phyloP scores from a whole-genome alignment of 108 stramenopile genomes.

The Cafeteria roenbergensis region DNA sequence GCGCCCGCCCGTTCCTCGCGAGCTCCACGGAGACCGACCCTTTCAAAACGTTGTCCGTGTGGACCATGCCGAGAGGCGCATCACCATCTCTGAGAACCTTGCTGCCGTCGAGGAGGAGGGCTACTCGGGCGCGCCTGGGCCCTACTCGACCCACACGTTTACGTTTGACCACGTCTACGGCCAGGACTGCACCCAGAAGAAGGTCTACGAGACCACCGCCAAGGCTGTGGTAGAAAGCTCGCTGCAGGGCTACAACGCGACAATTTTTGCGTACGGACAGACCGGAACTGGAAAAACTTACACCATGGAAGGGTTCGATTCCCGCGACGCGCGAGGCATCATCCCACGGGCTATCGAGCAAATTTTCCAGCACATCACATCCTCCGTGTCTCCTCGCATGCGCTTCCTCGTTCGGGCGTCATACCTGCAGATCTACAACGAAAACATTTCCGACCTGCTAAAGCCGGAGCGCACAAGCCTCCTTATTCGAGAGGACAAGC shows the following conservation, averaged over 20 bases:
- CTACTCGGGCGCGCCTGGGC: not conserved
- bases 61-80: constrained; percentile 22
- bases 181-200: constrained; percentile 24
- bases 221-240: constrained; percentile 39
- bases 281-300: constrained; percentile 77
- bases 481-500: constrained; percentile 46
- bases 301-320: constrained; percentile 53
- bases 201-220: constrained; percentile 47
- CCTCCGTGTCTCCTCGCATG: constrained; percentile 17
- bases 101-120: constrained; percentile 19
- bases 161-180: constrained; percentile 48
- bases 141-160: constrained; percentile 22
- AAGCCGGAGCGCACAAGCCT: constrained; percentile 49
- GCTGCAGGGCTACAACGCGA: constrained; percentile 85
- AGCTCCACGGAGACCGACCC: constrained; percentile 25
- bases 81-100: constrained; percentile 33
- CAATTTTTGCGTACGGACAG: constrained; percentile 86
- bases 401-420: constrained; percentile 48
- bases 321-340: constrained; percentile 39
- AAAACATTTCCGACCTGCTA: constrained; percentile 47
- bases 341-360: constrained; percentile 57
- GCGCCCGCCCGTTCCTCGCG: constrained; percentile 33
- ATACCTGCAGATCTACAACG: constrained; percentile 58
- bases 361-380: constrained; percentile 46
- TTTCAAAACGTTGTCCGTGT: constrained; percentile 32